Conservation (phyloP, 2,329 filamentous ascomycete species). For the Penicillium sp. region DNA sequence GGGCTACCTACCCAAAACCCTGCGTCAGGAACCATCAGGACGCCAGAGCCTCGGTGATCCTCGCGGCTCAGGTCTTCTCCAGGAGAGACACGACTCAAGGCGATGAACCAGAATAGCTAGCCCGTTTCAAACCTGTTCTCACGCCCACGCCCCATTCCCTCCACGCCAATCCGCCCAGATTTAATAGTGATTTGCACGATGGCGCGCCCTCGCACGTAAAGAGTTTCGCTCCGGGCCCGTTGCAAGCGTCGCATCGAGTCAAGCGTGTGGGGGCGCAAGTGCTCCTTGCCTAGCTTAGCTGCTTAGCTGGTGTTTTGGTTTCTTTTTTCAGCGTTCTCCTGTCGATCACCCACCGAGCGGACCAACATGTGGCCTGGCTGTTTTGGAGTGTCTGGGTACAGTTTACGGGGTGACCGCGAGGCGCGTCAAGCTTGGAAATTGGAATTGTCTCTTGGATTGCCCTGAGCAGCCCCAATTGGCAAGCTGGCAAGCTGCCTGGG, state of each 20-base stretch:
- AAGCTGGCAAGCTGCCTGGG: no score
- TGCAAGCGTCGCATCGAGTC: slow-evolving; percentile 5
- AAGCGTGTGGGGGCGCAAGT: not conserved
- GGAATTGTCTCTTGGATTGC: no score
- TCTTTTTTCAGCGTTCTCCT: slow-evolving; percentile 17
- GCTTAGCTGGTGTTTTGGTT: not conserved
- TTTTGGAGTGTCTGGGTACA: slow-evolving; percentile 5
- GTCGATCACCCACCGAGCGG: slow-evolving; percentile 19
- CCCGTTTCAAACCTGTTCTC: not conserved
- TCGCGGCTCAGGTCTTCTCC: slow-evolving; percentile 5
- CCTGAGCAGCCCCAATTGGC: no score
- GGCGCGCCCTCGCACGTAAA: slow-evolving; percentile 3
- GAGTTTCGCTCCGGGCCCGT: slow-evolving; percentile 9
- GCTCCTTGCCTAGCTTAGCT: not conserved
- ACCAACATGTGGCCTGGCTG: not conserved
- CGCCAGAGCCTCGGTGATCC: slow-evolving; percentile 6
- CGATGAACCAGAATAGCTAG: not conserved
- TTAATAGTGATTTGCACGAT: slow-evolving; percentile 18
- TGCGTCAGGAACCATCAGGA: not conserved
- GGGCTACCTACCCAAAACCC: slow-evolving; percentile 7
- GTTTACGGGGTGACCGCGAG: not conserved
- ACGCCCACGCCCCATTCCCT: no score
- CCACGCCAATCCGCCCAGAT: slow-evolving; percentile 2
- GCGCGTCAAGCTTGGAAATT: no score
- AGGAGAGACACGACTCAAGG: not conserved